Evolutionary conservation across 2,329 filamentous ascomycete genomes (phyloP).

Genomic region (Fusarium penzigii): DNA sequence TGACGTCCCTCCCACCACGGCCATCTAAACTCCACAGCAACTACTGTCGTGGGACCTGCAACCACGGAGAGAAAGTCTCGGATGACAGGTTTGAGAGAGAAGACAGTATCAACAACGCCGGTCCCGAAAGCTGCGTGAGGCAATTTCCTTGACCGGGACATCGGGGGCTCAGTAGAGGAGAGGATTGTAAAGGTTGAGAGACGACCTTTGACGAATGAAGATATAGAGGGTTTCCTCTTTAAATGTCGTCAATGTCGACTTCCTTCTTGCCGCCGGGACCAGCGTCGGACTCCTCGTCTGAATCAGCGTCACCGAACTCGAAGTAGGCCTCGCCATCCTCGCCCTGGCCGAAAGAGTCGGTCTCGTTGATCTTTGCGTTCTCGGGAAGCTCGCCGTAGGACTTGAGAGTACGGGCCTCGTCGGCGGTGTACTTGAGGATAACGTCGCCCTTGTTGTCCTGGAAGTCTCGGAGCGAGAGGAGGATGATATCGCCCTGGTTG

Average conservation of each 20-base stretch:
- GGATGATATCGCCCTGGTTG: slow-evolving; percentile 95
- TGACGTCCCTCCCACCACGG: slow-evolving; percentile 66
- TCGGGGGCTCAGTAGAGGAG: slow-evolving; percentile 26
- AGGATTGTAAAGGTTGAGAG: slow-evolving; percentile 2
- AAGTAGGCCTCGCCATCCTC: slow-evolving; percentile 96
- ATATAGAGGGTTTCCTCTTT: slow-evolving; percentile 35
- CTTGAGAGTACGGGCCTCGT: slow-evolving; percentile 94
- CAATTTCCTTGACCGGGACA: slow-evolving; percentile 9
- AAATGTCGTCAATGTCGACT: slow-evolving; percentile 95
- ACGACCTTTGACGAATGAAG: neutral
- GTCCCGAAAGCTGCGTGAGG: slow-evolving; percentile 4
- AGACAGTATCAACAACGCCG: slow-evolving; percentile 55
- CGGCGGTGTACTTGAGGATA: slow-evolving; percentile 93
- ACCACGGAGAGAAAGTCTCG: slow-evolving; percentile 7
- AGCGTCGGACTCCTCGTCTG: slow-evolving; percentile 53
- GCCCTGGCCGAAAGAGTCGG: slow-evolving; percentile 88
- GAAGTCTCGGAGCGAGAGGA: slow-evolving; percentile 85
- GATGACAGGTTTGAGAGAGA: slow-evolving; percentile 58
- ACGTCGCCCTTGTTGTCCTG: slow-evolving; percentile 97
- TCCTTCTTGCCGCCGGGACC: slow-evolving; percentile 68
- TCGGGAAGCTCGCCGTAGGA: slow-evolving; percentile 97
- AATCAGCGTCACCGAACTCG: slow-evolving; percentile 95
- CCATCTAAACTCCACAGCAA: slow-evolving; percentile 39
- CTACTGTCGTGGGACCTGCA: slow-evolving; percentile 49
- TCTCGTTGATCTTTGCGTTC: slow-evolving; percentile 99